phyloP scores from a whole-genome alignment of 1,284 basidiomycete genomes.

The Cryptococcus sp. region DNA sequence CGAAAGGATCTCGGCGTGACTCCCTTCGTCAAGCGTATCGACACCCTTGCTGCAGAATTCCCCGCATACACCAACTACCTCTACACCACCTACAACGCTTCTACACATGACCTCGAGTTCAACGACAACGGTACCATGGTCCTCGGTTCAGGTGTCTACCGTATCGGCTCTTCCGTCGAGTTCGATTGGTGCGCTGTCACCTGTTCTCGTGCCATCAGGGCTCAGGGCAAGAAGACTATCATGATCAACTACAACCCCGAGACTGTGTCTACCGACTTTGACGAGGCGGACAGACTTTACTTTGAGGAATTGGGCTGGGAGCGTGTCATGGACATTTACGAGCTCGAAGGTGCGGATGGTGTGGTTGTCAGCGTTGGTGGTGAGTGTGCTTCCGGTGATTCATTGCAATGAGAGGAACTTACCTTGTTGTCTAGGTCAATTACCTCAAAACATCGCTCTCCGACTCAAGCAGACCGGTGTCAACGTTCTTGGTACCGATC shows the following conservation, averaged over 20 bases:
- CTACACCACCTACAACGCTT: conserved; percentile 98
- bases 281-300: conserved; percentile 97
- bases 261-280: conserved; percentile 98
- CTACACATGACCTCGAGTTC: conserved; percentile 93
- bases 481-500: conserved; percentile 94
- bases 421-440: conserved; percentile 63
- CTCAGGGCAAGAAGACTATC: conserved; percentile 91
- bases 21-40: conserved; percentile 99
- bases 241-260: conserved; percentile 99
- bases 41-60: conserved; percentile 98
- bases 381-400: conserved; percentile 47
- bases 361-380: conserved; percentile 97
- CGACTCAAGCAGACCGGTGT: conserved; percentile 87
- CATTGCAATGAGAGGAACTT: background rate
- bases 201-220: conserved; percentile 86
- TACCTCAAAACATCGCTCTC: conserved; percentile 98
- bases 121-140: conserved; percentile 98
- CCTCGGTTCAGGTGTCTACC: conserved; percentile 96
- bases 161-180: conserved; percentile 97
- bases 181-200: conserved; percentile 99
- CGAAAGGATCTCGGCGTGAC: conserved; percentile 86
- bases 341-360: conserved; percentile 88
- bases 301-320: conserved; percentile 98
- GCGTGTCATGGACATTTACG: conserved; percentile 99
- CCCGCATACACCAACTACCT: conserved; percentile 99